Base-by-base conservation (phyloP, 2,329 filamentous ascomycete genomes). In the Corniculantispora saksenae region DNA sequence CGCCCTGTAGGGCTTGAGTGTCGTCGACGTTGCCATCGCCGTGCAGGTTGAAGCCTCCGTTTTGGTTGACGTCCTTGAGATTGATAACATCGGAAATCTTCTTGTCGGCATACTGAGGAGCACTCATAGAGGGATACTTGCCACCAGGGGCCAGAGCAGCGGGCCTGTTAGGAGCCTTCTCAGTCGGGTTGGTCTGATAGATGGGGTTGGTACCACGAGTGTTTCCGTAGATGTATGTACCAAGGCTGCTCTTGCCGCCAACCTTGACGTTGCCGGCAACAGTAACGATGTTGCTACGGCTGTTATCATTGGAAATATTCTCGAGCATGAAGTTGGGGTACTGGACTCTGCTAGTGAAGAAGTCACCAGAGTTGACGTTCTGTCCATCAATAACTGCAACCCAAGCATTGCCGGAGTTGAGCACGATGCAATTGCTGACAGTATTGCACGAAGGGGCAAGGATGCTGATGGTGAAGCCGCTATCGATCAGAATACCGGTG, bases 21-120 rank as follows among this genome's bases (percentile, higher is more conserved):
- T 89, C 86, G 72, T 89, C 87, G 1, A 83, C 83, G 2, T 74
- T 73, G 15, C 85, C 87, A 71, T 89, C 81, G 56, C 86, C 86
- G 50, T 56, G 63, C 35, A 65, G 29, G 43, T 50, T 61, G 63
- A 61, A 61, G 43, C 57, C 63, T 15, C 63, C 65, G 45, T 64
- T 64, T 21, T 64, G 54, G 19, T 58, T 53, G 54, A 45, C 23
- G 25, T 64, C 54, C 54, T 59, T 64, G 17, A 64, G 54, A 67
- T 80, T 79, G 71, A 79, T 73, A 55, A 79, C 78, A 69, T 76
- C 73, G 56, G 69, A 69, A 7, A 74, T 72, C 2, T 75, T 67
- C 51, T 70, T 69, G 62, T 71, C 64, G 38, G 77, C 76, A 66
- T 78, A 82, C 61, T 75, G 81, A 2, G 80, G 80, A 1, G 78